phyloP scores from a whole-genome alignment of 75 land plant species.

The Pseudotsuga menziesii region DNA sequence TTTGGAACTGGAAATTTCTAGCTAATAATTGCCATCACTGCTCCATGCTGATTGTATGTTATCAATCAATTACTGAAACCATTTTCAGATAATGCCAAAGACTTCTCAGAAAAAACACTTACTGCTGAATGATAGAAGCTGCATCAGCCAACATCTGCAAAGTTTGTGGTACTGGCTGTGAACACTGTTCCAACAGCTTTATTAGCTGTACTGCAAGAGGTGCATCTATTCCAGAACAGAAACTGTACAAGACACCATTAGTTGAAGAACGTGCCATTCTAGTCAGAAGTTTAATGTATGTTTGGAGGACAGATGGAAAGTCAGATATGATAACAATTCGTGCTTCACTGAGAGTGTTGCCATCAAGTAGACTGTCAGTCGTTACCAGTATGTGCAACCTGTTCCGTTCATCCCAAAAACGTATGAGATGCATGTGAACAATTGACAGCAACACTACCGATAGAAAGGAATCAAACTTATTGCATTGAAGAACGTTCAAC shows the following conservation, averaged over 20 bases:
- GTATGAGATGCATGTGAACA: background rate
- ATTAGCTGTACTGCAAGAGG: slow-evolving; percentile 33
- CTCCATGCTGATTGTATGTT: too few species aligned
- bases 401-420: background rate
- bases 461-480: background rate
- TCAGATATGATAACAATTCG: slow-evolving; percentile 23
- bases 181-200: slow-evolving; percentile 37
- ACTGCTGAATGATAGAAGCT: slow-evolving; percentile 1
- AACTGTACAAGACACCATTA: slow-evolving; percentile 43
- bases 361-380: background rate
- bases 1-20: too few species aligned
- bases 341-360: background rate
- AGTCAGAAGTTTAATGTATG: slow-evolving; percentile 37
- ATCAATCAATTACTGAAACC: too few species aligned
- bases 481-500: background rate
- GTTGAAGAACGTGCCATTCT: slow-evolving; percentile 44
- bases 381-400: slow-evolving; percentile 4
- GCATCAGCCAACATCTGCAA: slow-evolving; percentile 43
- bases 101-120: background rate
- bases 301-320: slow-evolving; percentile 27
- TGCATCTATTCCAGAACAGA: slow-evolving; percentile 40
- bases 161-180: slow-evolving; percentile 44
- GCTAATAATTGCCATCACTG: too few species aligned
- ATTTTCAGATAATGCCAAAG: too few species aligned
- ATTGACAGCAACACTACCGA: background rate